Conservation (phyloP, 768 basidiomycete species). For the Nevesoporus exiguus region DNA sequence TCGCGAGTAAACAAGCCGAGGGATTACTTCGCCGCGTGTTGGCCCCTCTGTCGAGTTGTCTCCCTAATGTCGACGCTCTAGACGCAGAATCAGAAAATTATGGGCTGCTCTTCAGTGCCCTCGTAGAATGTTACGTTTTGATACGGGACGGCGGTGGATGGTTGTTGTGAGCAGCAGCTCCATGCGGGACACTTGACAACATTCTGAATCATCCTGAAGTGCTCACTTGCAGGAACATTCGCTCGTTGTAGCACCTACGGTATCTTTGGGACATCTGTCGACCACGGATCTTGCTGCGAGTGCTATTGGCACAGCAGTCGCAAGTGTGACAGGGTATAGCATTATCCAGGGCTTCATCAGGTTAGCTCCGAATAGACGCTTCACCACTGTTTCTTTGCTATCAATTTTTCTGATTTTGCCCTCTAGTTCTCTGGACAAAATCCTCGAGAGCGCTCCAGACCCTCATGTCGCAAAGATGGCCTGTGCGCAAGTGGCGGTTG, state of each 20-base stretch:
- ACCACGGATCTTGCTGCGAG: conserved; percentile 51
- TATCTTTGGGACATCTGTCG: conserved; percentile 52
- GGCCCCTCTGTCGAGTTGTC: conserved; percentile 12
- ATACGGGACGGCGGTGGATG: conserved; percentile 20
- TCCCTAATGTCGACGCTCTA: conserved; percentile 19
- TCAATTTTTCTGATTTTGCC: conserved; percentile 11
- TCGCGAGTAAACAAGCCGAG: conserved; percentile 17
- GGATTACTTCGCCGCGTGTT: conserved; percentile 15
- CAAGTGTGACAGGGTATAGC: conserved; percentile 42
- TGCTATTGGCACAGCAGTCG: conserved; percentile 39
- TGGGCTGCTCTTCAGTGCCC: conserved; percentile 5
- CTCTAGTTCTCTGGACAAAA: conserved; percentile 20
- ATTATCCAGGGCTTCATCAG: conserved; percentile 36
- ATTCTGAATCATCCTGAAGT: conserved; percentile 11
- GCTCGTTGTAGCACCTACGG: conserved; percentile 23
- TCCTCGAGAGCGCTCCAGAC: conserved; percentile 13
- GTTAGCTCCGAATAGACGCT: conserved; percentile 32
- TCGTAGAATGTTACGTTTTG: conserved; percentile 23
- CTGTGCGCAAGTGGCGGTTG: conserved; percentile 18
- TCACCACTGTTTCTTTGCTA: not conserved
- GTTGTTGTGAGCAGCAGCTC: conserved; percentile 17
- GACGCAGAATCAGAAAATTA: conserved; percentile 11
- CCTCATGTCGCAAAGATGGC: conserved; percentile 14
- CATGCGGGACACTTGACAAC: not conserved
- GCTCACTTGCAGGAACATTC: conserved; percentile 22